Base-by-base conservation (phyloP, 139 green algal species). In the Desmodesmus armatus region DNA sequence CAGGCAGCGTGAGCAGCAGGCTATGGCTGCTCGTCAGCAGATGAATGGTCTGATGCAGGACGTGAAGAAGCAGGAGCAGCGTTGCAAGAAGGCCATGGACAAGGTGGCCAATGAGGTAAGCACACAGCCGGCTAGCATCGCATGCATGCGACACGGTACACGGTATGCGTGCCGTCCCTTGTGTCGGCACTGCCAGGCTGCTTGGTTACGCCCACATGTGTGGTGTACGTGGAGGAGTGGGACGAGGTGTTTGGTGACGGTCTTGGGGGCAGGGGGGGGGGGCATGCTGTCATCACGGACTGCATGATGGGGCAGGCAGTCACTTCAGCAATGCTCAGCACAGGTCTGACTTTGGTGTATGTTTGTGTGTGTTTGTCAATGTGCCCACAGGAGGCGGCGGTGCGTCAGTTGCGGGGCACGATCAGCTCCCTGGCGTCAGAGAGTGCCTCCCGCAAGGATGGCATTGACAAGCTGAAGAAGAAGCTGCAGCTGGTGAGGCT, bases 401-500 rank as follows among this genome's bases (percentile, higher is more conserved):
- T 79, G 43, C 41, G 71, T 21, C 17, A 35, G 3, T 11, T 33
- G 6, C 67, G 67, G 3, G 23, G 41, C 35, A 51, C 47, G 37
- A 13, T 75, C 11, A 51, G 41, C 41, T 35, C 35, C 9, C 37
- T 75, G 73, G 44, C 85, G 21, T n/a, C 85, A 62, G 72, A 95
- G 71, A 92, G 84, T 49, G 70, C 92, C 3, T 74, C 87, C 23
- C 69, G 85, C 2, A 39, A 29, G 27, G 31, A 67, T 21, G 47
- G 86, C 77, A 90, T 93, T 25, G 60, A 71, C 0, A 53, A 71
- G 21, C 35, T 93, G 51, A 63, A 86, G 55, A 58, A 75, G 33
- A 86, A 85, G 47, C 33, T 94, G 44, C 60, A 85, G 29, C 55
- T 60, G 44, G 82, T 87, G n/a, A 5, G 66, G n/a, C n/a, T n/a